phyloP scores from a whole-genome alignment of 1,284 basidiomycete genomes.

The Ceratobasidium sp. region DNA sequence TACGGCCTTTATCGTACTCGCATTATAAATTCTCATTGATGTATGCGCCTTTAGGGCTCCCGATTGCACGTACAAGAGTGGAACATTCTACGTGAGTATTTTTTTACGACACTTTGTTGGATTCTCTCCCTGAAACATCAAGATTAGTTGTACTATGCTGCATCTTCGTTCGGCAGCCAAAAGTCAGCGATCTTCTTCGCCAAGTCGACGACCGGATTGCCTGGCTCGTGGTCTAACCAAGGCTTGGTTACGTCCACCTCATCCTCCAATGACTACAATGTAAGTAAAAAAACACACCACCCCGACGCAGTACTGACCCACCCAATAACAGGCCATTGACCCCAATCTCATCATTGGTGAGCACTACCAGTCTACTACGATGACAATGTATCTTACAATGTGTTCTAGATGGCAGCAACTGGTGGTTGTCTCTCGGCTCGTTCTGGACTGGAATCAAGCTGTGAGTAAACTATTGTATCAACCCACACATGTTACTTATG shows the following conservation, averaged over 20 bases:
- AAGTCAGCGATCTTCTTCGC: conserved; percentile 54
- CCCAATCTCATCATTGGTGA: conserved; percentile 54
- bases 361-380: neutral
- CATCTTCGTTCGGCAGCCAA: conserved; percentile 53
- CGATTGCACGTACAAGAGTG: conserved; percentile 64
- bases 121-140: neutral
- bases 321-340: conserved; percentile 64
- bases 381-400: neutral
- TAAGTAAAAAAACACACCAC: conserved; percentile 52
- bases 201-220: conserved; percentile 47
- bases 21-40: neutral
- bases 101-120: too few relatives aligned
- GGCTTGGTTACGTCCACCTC: conserved; percentile 66
- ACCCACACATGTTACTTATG: neutral
- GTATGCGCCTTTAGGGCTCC: conserved; percentile 61
- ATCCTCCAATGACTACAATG: conserved; percentile 64
- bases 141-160: conserved; percentile 55
- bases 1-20: conserved; percentile 22
- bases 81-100: conserved; percentile 62
- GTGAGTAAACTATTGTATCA: conserved; percentile 58
- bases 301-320: conserved; percentile 10
- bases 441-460: conserved; percentile 51
- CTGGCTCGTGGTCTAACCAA: conserved; percentile 63
- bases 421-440: conserved; percentile 51
- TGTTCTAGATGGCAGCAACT: conserved; percentile 47